Evolutionary conservation across 495 filamentous ascomycete species (phyloP), one percentile per base, ranked within the genome.

Genomic region (Lentithecium fluviatile): DNA sequence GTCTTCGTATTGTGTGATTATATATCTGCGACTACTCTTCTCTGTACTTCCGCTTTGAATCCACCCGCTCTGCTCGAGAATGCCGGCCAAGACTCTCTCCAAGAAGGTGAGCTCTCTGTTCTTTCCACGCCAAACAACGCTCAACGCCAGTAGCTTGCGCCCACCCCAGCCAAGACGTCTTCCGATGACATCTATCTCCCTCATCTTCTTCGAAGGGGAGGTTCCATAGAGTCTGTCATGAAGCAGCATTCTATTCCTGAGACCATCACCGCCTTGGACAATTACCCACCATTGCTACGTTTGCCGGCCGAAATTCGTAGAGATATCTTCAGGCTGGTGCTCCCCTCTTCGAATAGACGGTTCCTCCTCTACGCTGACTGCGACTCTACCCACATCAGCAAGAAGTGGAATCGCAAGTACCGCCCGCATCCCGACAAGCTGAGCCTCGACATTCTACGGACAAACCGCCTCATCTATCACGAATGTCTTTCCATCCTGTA

Each of bases 401-500:
- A 60, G 55, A 69, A 65, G 38, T 66, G 62, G 49, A 63, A 60
- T 52, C 59, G 62, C 32, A 34, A 63, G 20, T 38, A 29, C 21
- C 45, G 51, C 13, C 51, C 58, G 12, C 56, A 61, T 38, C 62
- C 62, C 2, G 57, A 60, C 32, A 61, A 60, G 32, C 52, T 56
- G 12, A 36, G 58, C 20, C 62, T 71, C 29, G 58, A 65, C 24
- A 51, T 71, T 24, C 57, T 71, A 36, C 65, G 69, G 23, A 64
- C 61, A 11, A 71, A 71, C 34, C 65, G 60, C 29, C 46, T 65
- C 17, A 63, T 71, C 48, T 69, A 71, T 49, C 52, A 61, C 32
- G 69, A 71, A 36, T 57, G 57, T 45, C 63, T 71, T 15, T 53
- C 61, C 24, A 47, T 71, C 8, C 40, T 71, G 13, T 71, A 71